Evolutionary conservation across 768 basidiomycete species (phyloP).

Genomic region (Gautieria morchelliformis): DNA sequence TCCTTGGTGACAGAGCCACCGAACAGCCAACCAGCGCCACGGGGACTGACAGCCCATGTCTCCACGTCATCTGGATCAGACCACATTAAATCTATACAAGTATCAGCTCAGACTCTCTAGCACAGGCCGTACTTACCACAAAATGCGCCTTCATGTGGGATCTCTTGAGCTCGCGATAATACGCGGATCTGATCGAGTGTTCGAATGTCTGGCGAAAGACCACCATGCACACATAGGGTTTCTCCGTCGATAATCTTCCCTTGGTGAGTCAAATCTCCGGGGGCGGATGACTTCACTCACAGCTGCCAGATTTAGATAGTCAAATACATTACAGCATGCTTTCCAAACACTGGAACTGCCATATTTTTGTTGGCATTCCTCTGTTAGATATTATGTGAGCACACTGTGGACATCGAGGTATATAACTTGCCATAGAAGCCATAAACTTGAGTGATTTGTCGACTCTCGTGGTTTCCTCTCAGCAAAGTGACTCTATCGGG

Average conservation of each 20-base stretch:
- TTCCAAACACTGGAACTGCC: slow-evolving; percentile 95
- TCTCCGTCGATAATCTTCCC: slow-evolving; percentile 88
- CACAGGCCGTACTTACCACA: slow-evolving; percentile 48
- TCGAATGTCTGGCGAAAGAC: slow-evolving; percentile 90
- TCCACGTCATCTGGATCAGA: slow-evolving; percentile 92
- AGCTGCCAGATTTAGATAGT: slow-evolving; percentile 90
- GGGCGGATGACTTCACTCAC: slow-evolving; percentile 27
- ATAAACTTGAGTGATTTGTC: slow-evolving; percentile 97
- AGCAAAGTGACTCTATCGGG: slow-evolving; percentile 88
- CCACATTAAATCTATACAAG: slow-evolving; percentile 84
- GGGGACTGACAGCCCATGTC: slow-evolving; percentile 93
- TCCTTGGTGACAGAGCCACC: slow-evolving; percentile 80
- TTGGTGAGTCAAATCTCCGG: background rate
- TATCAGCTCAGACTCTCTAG: background rate
- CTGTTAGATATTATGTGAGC: slow-evolving; percentile 28
- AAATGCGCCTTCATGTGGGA: slow-evolving; percentile 98
- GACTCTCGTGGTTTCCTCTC: slow-evolving; percentile 91
- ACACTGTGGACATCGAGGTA: background rate
- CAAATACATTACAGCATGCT: slow-evolving; percentile 93
- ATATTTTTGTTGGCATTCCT: slow-evolving; percentile 98
- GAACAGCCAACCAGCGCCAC: slow-evolving; percentile 95
- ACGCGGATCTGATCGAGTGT: slow-evolving; percentile 93
- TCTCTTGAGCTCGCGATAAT: slow-evolving; percentile 90
- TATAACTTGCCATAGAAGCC: slow-evolving; percentile 85
- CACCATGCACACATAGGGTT: slow-evolving; percentile 91